Percentiles rank a stretch among this genome's conserved stretches.
These are phyloP conservation scores for Macrolepiota dolichaula DNA, from an alignment of 768 basidiomycete genomes.

Conservation along the genomic window DNA sequence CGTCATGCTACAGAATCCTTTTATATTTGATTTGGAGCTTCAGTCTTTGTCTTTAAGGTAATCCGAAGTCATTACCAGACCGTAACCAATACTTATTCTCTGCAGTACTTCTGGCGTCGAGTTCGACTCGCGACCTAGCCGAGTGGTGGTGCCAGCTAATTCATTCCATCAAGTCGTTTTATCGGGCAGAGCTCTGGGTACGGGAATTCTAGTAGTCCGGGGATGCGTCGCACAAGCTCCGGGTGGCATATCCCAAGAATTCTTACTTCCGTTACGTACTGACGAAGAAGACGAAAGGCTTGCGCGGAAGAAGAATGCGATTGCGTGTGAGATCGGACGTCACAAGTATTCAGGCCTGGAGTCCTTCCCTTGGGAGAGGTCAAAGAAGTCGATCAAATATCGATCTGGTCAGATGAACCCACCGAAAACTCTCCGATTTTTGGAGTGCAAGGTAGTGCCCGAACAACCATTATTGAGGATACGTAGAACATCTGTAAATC, in stretches of 20 bases:
- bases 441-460: constrained; percentile 82
- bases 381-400: constrained; percentile 42
- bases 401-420: constrained; percentile 21
- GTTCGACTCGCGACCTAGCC: constrained; percentile 63
- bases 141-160: constrained; percentile 68
- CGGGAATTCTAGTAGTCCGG: constrained; percentile 68
- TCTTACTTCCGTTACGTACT: constrained; percentile 71
- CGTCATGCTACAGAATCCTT: constrained; percentile 87
- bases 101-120: constrained; percentile 76
- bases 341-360: constrained; percentile 75
- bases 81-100: constrained; percentile 8
- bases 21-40: constrained; percentile 87
- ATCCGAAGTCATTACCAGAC: constrained; percentile 11
- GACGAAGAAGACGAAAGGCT: constrained; percentile 66
- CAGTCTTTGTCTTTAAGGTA: constrained; percentile 81
- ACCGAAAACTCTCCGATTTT: constrained; percentile 42
- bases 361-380: constrained; percentile 59
- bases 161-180: constrained; percentile 73
- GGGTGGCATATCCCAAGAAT: constrained; percentile 68
- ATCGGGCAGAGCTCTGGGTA: constrained; percentile 56
- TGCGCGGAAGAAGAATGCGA: constrained; percentile 52
- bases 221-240: constrained; percentile 79
- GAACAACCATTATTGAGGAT: constrained; percentile 88
- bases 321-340: constrained; percentile 64
- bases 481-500: constrained; percentile 83